phyloP scores from a whole-genome alignment of 225 moss, liverwort and hornwort genomes.

The Physcomitrellopsis africana region DNA sequence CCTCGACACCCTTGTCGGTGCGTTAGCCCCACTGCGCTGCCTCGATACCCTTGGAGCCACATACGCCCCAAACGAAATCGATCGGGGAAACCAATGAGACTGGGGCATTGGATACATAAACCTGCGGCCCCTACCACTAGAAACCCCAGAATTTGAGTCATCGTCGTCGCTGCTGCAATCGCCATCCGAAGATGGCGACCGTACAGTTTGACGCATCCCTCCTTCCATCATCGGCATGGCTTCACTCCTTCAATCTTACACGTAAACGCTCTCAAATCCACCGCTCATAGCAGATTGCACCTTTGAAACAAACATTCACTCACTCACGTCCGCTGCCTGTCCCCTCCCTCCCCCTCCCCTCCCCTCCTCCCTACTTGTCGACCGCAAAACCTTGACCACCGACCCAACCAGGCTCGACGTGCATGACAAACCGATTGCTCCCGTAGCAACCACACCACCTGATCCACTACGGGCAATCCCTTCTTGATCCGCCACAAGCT shows the following conservation, averaged over 20 bases:
- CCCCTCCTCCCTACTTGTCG: constrained; percentile 5
- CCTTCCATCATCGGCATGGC: constrained; percentile 43
- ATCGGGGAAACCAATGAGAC: constrained; percentile 75
- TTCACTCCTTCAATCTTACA: constrained; percentile 18
- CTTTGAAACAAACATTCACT: neutral
- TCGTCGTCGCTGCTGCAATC: constrained; percentile 91
- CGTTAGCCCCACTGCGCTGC: constrained; percentile 33
- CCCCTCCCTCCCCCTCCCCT: neutral
- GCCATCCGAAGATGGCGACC: constrained; percentile 66
- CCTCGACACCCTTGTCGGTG: constrained; percentile 28
- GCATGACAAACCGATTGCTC: constrained; percentile 61
- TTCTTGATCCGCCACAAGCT: constrained; percentile 53
- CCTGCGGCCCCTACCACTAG: constrained; percentile 43
- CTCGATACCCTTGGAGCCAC: constrained; percentile 21
- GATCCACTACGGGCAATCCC: constrained; percentile 41
- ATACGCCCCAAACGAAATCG: constrained; percentile 58
- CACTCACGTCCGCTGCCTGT: constrained; percentile 6
- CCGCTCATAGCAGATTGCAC: constrained; percentile 28
- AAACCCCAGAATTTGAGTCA: constrained; percentile 60
- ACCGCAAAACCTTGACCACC: constrained; percentile 18
- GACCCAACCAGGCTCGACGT: constrained; percentile 58
- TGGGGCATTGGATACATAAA: constrained; percentile 48
- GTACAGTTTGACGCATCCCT: constrained; percentile 42
- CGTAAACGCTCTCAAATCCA: constrained; percentile 27
- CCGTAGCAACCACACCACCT: constrained; percentile 62